Evolutionary conservation across 176 grass and related monocot species (phyloP), one percentile per base, ranked within the genome.

Genomic region (Tillandsia leiboldiana): DNA sequence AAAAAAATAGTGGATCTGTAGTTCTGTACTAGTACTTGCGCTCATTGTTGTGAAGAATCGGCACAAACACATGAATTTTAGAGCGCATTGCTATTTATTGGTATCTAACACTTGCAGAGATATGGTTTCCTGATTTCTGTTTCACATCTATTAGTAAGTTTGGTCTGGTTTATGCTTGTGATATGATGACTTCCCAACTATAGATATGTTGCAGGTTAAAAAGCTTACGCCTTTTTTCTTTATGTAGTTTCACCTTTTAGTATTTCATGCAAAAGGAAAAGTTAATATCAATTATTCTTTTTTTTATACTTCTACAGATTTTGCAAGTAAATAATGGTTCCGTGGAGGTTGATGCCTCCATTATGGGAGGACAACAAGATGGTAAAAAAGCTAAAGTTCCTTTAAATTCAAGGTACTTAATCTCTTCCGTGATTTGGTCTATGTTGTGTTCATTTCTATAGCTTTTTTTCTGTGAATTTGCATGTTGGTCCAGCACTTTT

Each of bases 331-430:
- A 83, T 76, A 97, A 92, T 28, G 93, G 93, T 52, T 84, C 86
- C 70, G 93, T 97, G 53, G 93, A 97, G 82, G 82, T 97, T 58
- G 93, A 97, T 79, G 48, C 81, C 7, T 83, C 72, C 79, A 77
- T 97, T 42, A 92, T 97, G 86, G 89, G 93, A 73, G 51, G 51
- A 22, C 88, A 90, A 64, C 84, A 97, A 83, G 89, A 96, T 69
- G 78, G 83, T 8, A 96, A 89, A 82, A 92, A 83, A 74, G 76
- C 89, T 23, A 97, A 97, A 68, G 73, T 97, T 90, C 93, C 93
- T 76, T 70, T 92, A 33, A 97, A 97, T 87, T 97, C 86, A 10
- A 97, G 93, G 93, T 79, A 74, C 58, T 29, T 67, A 33, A 69
- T 49, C 66, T 69, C 73, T 64, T 66, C 5, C 56, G 2, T 61